Evolutionary conservation across 1,139 yeast genomes (phyloP).

Genomic region (Kodamaea sp.): DNA sequence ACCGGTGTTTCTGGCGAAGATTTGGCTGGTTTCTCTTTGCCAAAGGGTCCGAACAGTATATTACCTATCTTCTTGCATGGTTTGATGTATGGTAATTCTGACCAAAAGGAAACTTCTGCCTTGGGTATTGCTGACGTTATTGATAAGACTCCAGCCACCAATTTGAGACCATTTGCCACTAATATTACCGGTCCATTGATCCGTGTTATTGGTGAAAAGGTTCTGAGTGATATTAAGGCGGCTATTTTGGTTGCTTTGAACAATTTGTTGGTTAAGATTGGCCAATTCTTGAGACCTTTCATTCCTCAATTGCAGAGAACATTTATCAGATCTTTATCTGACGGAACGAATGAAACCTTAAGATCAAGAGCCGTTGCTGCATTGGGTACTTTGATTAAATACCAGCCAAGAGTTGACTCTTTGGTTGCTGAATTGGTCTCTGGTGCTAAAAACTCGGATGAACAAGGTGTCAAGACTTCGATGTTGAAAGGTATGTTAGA

Average conservation of each 20-base stretch:
- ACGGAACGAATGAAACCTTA: slow-evolving; percentile 65
- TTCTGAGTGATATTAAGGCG: slow-evolving; percentile 83
- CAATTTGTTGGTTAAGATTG: slow-evolving; percentile 73
- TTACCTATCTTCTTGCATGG: slow-evolving; percentile 94
- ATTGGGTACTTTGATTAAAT: slow-evolving; percentile 77
- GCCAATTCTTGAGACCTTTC: slow-evolving; percentile 90
- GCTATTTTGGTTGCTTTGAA: slow-evolving; percentile 86
- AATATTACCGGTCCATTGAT: slow-evolving; percentile 95
- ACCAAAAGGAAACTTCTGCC: slow-evolving; percentile 83
- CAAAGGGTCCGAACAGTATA: slow-evolving; percentile 84
- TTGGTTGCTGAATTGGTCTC: slow-evolving; percentile 76
- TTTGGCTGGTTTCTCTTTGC: slow-evolving; percentile 70
- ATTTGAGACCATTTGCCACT: slow-evolving; percentile 85
- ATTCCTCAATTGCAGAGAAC: slow-evolving; percentile 97
- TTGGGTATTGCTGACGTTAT: slow-evolving; percentile 85
- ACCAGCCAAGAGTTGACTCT: slow-evolving; percentile 94
- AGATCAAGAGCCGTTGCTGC: slow-evolving; percentile 90
- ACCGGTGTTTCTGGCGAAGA: slow-evolving; percentile 66
- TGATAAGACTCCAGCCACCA: slow-evolving; percentile 77
- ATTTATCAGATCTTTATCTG: slow-evolving; percentile 86
- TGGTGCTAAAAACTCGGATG: slow-evolving; percentile 61
- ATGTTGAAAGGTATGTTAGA: slow-evolving; percentile 84
- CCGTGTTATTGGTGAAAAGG: slow-evolving; percentile 97
- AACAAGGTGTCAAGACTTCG: slow-evolving; percentile 71
- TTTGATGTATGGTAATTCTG: slow-evolving; percentile 85